Evolutionary conservation across 345 rosid species (phyloP).

Genomic region (Eutrema heterophyllum): DNA sequence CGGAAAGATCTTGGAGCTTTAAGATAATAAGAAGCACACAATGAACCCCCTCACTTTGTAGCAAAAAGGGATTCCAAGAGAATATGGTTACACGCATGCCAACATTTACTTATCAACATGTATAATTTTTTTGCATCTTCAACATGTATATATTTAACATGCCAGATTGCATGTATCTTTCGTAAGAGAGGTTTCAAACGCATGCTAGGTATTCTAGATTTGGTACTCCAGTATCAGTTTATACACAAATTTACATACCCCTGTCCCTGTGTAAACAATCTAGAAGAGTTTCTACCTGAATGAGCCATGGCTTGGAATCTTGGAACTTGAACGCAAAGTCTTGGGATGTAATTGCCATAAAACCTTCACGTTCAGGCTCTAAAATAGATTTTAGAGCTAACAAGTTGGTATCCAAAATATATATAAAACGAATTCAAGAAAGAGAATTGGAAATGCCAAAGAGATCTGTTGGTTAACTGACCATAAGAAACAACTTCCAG

Average conservation of each 20-base stretch:
- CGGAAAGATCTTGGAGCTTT: background rate
- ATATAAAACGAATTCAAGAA: background rate
- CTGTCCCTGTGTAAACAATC: background rate
- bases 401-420: background rate
- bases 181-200: background rate
- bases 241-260: background rate
- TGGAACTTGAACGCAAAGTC: constrained; percentile 40
- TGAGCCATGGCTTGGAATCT: constrained; percentile 62
- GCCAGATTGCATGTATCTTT: background rate
- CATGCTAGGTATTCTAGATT: constrained; percentile 1
- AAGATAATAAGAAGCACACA: background rate
- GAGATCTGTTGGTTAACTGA: constrained; percentile 29
- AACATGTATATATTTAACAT: background rate
- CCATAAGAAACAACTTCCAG: constrained; percentile 55
- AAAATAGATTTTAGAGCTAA: constrained; percentile 7
- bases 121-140: background rate
- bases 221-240: background rate
- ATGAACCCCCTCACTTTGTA: background rate
- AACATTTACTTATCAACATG: background rate
- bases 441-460: background rate
- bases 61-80: background rate
- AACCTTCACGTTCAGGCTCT: constrained; percentile 46
- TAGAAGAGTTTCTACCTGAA: constrained; percentile 48
- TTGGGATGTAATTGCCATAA: constrained; percentile 46
- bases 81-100: background rate